phyloP scores from a whole-genome alignment of 768 basidiomycete species.

The Hebeloma cylindrosporum region DNA sequence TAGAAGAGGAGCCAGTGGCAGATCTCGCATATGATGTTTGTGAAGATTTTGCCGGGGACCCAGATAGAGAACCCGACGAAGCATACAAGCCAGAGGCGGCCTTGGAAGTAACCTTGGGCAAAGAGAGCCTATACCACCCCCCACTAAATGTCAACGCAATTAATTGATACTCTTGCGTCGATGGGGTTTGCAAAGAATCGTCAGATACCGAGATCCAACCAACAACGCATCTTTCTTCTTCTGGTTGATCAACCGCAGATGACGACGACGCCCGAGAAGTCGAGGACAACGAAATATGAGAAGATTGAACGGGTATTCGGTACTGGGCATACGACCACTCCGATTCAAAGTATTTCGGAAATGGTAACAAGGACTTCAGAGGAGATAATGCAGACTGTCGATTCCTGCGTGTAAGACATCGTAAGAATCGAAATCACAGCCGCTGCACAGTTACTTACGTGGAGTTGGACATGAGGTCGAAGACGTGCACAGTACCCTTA shows the following conservation, averaged over 20 bases:
- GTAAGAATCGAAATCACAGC: conserved; percentile 7
- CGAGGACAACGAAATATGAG: conserved; percentile 78
- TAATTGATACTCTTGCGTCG: conserved; percentile 62
- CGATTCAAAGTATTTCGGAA: conserved; percentile 92
- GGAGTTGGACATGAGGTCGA: conserved; percentile 68
- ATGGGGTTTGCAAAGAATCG: conserved; percentile 27
- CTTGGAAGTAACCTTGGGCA: conserved; percentile 42
- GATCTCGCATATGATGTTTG: conserved; percentile 40
- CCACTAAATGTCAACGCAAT: conserved; percentile 85
- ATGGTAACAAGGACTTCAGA: conserved; percentile 73
- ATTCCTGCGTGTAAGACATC: conserved; percentile 48
- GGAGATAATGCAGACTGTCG: conserved; percentile 83
- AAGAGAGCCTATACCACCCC: conserved; percentile 86
- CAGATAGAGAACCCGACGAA: conserved; percentile 17
- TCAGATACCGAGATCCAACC: conserved; percentile 74
- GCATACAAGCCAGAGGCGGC: conserved; percentile 9
- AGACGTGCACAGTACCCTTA: conserved; percentile 92
- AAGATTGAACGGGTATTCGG: conserved; percentile 80
- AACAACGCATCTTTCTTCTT: conserved; percentile 84
- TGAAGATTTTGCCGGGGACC: conserved; percentile 45
- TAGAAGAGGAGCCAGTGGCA: conserved; percentile 53
- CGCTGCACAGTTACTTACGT: conserved; percentile 48
- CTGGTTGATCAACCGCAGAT: conserved; percentile 58
- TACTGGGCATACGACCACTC: conserved; percentile 96
- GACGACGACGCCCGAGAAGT: conserved; percentile 65